These are phyloP conservation scores for Alternaria metachromatica DNA, from an alignment of 2,329 filamentous ascomycete species.

Conservation along the genomic window DNA sequence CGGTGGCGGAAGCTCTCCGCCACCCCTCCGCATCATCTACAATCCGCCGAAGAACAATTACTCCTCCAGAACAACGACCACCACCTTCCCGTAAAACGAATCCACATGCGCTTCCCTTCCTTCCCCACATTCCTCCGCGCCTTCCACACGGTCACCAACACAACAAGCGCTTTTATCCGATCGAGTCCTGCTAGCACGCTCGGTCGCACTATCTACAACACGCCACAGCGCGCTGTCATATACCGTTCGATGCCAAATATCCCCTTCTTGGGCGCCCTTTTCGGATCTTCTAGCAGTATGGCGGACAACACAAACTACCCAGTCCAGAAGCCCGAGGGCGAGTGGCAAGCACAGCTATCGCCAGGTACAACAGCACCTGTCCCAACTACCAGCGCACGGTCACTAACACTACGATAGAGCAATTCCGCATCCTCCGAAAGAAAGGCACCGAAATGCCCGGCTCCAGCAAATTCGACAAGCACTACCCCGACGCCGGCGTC, in stretches of 20 bases:
- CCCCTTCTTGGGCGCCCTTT: slow-evolving; percentile 79
- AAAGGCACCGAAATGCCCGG: slow-evolving; percentile 88
- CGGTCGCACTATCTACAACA: slow-evolving; percentile 38
- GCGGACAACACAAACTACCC: slow-evolving; percentile 72
- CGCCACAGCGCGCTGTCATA: slow-evolving; percentile 34
- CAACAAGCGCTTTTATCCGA: slow-evolving; percentile 43
- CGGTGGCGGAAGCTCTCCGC: slow-evolving; percentile 36
- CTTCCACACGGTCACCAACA: slow-evolving; percentile 56
- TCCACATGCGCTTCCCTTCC: slow-evolving; percentile 58
- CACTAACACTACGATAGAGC: slow-evolving; percentile 65
- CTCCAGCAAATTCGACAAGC: slow-evolving; percentile 86
- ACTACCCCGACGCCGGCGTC: slow-evolving; percentile 75
- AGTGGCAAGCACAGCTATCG: slow-evolving; percentile 88
- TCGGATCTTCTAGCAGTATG: slow-evolving; percentile 63
- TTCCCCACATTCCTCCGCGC: slow-evolving; percentile 57
- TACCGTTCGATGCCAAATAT: slow-evolving; percentile 73
- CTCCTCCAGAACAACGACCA: slow-evolving; percentile 4
- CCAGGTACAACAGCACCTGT: slow-evolving; percentile 58
- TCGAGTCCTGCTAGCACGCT: slow-evolving; percentile 47
- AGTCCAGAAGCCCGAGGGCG: slow-evolving; percentile 78
- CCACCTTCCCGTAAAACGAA: neutral
- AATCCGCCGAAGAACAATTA: neutral
- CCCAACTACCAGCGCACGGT: neutral
- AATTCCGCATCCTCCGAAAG: slow-evolving; percentile 91
- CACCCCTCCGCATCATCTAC: slow-evolving; percentile 28